Base-by-base conservation (phyloP, 2,329 filamentous ascomycete genomes). In the Stylonectria norvegica region DNA sequence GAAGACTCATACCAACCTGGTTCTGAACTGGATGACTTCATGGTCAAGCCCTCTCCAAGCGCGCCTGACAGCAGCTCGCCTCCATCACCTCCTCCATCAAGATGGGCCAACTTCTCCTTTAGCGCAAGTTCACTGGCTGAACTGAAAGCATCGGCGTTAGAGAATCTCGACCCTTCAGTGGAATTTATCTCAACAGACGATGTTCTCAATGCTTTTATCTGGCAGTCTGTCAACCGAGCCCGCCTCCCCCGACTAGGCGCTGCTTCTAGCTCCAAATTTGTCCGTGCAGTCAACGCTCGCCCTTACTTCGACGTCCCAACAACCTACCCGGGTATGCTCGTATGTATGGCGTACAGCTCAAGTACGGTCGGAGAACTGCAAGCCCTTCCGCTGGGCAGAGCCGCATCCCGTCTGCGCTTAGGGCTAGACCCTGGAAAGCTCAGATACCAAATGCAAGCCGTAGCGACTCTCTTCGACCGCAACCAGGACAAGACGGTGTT, bases 171-270 rank as follows among this genome's bases (percentile, higher is more conserved):
- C 3, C n/a, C 10, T 1, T 16, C 32, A 0, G 33, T 38, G 0
- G 33, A 27, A 2, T 77, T 65, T 45, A 53, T 78, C 16, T 75
- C 75, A 2, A 79, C 74, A 1, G 75, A 81, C 40, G 76, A 81
- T 49, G 63, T 67, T 3, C 56, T 79, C 11, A 71, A 59, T 3
- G 72, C 73, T 0, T 69, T 78, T 33, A 58, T 78, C 39, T 79
- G 72, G 71, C 64, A 72, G 43, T 63, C 61, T 0, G 49, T 73
- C 8, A 57, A 60, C 0, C 67, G 67, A 20, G 66, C 62, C 0
- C 68, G 76, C 11, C 50, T 62, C 1, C 43, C 58, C 0, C 66
- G 69, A 2, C 43, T 73, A 0, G 31, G 47, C 1, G 23, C 33
- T 2, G 29, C 28, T 18, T 27, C 41, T 1, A 36, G 40, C 3